Base-by-base conservation (phyloP, 1,284 basidiomycete species). In the Heterobasidion parviporum region DNA sequence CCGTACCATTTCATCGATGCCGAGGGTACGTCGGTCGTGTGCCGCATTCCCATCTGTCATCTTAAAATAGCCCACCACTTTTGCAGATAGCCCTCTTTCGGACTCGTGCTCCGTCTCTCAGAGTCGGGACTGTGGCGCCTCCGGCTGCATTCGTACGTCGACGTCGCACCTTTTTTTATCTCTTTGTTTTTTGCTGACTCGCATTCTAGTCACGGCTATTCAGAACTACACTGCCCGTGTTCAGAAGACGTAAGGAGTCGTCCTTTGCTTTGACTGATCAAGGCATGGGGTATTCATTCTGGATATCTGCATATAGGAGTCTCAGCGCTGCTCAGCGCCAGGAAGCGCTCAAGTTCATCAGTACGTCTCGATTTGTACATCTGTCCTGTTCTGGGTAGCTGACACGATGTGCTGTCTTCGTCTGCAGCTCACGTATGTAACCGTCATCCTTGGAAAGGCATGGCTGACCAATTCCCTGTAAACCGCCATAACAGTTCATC, bases 171-270 rank as follows among this genome's bases (percentile, higher is more conserved):
- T 45, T 10, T 48, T 33, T 41, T 45, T 16, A n/a, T 32, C 32
- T n/a, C n/a, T n/a, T 20, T 8, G 18, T 36, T 33, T 32, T 18
- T 52, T 33, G 52, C 32, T 15, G 12, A 48, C 18, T 48, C 7
- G 16, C 38, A 9, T 43, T 8, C 12, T 53, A 79, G 77, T 80
- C 56, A 72, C 70, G 48, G 79, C 79, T 15, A 80, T 80, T 57
- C 76, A 79, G 3, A 81, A 81, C 64, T 81, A 81, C 60, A 82
- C 79, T 1, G 69, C 66, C 14, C 74, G 78, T n/a, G 72, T 80
- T 3, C 67, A 73, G 9, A 66, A 77, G 52, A 72, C 73, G 3
- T 68, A 38, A 36, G 59, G 43, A 7, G 15, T 15, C 14, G 9
- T 36, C 9, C n/a, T 8, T 51, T 6, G 46, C 46, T 48, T 36